Base-by-base conservation (phyloP, 495 filamentous ascomycete species). In the Penicillium pancosmium region DNA sequence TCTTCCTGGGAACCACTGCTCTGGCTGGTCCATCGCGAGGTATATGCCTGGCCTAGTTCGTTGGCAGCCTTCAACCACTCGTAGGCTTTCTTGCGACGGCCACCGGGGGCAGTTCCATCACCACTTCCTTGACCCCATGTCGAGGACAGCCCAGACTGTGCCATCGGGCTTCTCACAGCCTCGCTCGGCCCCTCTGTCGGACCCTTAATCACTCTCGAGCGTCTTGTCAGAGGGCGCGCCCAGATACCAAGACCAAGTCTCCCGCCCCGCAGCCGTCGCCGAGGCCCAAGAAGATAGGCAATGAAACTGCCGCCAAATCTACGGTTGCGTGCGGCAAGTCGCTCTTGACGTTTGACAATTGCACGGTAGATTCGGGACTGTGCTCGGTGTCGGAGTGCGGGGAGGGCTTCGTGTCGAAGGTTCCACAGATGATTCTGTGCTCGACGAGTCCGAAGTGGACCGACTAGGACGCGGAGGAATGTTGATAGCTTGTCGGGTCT, bases 51-150 rank as follows among this genome's bases (percentile, higher is more conserved):
- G 55, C 91, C 84, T 59, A 98, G 73, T 73, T 98, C 93, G 62
- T 92, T 95, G 18, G 93, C 95, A 33, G 93, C 91, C 38, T 90
- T 91, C 25, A 94, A 72, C 66, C 93, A 95, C 13, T 89, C 91
- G 25, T 89, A 91, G 15, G 97, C 71, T 80, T 89, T 96, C 71
- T 83, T 88, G 57, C 94, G 82, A 47, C 91, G 75, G 12, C 85
- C 74, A 3, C 93, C 91, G 19, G 80, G 76, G 66, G 90, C 89
- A 68, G 91, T 88, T 27, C 82, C 70, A 18, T 75, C 68, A 40
- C 67, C 68, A 38, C 63, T 63, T 9, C 64, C 63, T 23, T 63
- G 44, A 0, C 66, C 72, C 70, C 67, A 75, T 60, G 72, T 65
- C 44, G 69, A 65, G n/a, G 70, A 69, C 21, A 64, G 50, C 33